Base-by-base conservation (phyloP, 192 early-diverging fungal genomes). In the Podila epicladia region DNA sequence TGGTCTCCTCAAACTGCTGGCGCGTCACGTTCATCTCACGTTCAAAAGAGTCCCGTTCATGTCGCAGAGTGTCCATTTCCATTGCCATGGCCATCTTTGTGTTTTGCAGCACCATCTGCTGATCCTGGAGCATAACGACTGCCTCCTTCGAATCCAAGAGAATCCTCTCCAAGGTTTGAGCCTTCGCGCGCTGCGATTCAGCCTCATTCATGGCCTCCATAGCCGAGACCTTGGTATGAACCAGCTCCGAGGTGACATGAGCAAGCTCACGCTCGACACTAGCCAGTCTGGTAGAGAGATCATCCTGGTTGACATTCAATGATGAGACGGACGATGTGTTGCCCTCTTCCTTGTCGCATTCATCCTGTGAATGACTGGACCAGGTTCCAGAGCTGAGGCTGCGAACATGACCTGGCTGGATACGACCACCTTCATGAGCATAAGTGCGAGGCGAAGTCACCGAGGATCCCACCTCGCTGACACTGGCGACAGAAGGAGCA, bases 191-290 rank as follows among this genome's bases (percentile, higher is more conserved):
- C 32, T 79, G 76, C 4, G 70, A 72, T 35, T 79, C 76, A 38
- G 60, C 76, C 37, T 79, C 76, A 33, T 79, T 79, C 76, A 79
- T 79, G 28, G 76, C 76, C 76, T 79, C 76, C 70, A 79, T 57
- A 1, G 67, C 76, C 15, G 76, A 72, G 7, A 79, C 76, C 65
- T 79, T 79, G 60, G 76, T 65, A 20, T 65, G 58, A 17, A 79
- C 70, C 7, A 79, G 70, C 41, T 79, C 76, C 0, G 70, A 29
- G 20, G 76, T 79, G 41, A 79, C 76, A 53, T 79, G 76, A 6
- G 70, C 51, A 49, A 79, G 58, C 45, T 79, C 76, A 26, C 76
- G 76, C 41, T 79, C 76, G 2, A 70, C 58, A 9, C 55, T 53
- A 6, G 53, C 61, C 26, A 79, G 41, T 6, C 76, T 65, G 76